A percentile compares a stretch with the other conserved stretches of the same genome.
These are phyloP conservation scores for Lyophyllum shimeji DNA, from an alignment of 768 basidiomycete species.

Conservation along the genomic window DNA sequence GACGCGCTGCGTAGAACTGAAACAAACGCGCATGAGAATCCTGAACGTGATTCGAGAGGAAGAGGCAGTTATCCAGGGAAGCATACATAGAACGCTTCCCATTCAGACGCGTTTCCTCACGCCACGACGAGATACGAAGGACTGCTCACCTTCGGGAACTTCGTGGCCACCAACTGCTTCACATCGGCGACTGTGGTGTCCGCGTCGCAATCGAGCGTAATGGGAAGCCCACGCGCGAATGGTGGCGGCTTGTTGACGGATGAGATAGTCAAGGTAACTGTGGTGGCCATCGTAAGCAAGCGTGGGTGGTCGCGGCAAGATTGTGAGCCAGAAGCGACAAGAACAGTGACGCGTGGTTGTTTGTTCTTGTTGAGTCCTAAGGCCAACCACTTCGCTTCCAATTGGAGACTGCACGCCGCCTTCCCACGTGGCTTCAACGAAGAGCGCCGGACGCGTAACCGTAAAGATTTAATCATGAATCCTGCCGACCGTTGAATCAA, in stretches of 20 bases:
- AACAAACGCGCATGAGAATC: conserved; percentile 4
- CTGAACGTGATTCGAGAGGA: not conserved
- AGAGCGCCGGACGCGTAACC: too few relatives aligned
- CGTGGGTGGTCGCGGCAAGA: too few relatives aligned
- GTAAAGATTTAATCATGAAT: too few relatives aligned
- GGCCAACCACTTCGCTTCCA: not conserved
- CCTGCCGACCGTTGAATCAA: too few relatives aligned
- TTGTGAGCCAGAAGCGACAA: not conserved
- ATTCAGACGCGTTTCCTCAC: not conserved
- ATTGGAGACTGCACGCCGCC: too few relatives aligned
- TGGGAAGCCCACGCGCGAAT: conserved; percentile 52
- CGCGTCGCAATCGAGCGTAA: conserved; percentile 45
- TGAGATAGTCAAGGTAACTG: conserved; percentile 52
- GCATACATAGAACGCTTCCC: not conserved
- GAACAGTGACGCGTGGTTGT: not conserved
- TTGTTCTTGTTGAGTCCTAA: not conserved
- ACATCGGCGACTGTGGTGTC: conserved; percentile 65
- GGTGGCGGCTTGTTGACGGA: conserved; percentile 44
- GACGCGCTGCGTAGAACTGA: conserved; percentile 72
- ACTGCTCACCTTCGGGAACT: conserved; percentile 35
- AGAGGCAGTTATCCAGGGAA: not conserved
- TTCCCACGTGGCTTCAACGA: too few relatives aligned
- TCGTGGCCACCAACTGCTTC: conserved; percentile 57
- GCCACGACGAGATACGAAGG: not conserved
- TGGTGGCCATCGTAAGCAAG: too few relatives aligned